These are phyloP conservation scores for Diaporthe destruens DNA, from an alignment of 2,329 filamentous ascomycete species.

Conservation along the genomic window DNA sequence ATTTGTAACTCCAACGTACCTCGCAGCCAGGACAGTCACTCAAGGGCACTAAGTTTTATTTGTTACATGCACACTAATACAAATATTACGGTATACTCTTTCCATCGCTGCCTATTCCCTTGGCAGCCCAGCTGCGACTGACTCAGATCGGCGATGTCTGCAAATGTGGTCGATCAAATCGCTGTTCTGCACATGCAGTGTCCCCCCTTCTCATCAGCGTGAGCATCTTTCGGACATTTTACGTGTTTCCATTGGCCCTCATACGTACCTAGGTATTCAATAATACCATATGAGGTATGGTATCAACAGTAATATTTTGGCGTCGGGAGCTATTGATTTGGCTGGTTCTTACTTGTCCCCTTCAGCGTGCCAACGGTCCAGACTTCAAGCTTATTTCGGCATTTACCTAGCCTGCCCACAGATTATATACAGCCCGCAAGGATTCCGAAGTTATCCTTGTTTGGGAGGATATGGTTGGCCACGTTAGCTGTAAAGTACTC, in stretches of 20 bases:
- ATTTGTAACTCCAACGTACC: not conserved
- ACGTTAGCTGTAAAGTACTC: no score
- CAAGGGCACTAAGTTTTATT: not conserved
- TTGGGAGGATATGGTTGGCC: no score
- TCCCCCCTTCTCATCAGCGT: not conserved
- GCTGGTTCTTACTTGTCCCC: not conserved
- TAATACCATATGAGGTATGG: not conserved
- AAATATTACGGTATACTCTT: not conserved
- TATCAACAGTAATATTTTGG: conserved; percentile 19
- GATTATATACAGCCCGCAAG: no score
- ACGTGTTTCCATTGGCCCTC: not conserved
- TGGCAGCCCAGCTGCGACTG: not conserved
- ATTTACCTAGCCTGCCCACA: not conserved
- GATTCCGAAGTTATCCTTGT: no score
- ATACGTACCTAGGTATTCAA: not conserved
- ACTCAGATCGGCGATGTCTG: not conserved
- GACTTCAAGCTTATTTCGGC: not conserved
- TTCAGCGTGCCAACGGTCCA: not conserved
- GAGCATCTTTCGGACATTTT: not conserved
- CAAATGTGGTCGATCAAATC: not conserved
- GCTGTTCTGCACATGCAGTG: not conserved
- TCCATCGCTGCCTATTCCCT: not conserved
- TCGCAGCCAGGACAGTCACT: not conserved
- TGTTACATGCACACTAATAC: not conserved
- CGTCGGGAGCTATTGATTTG: not conserved